A percentile compares a stretch with the other conserved stretches of the same genome.
Evolutionary conservation across 306 rosid genomes (phyloP).

Genomic region (Quillaja saponaria): DNA sequence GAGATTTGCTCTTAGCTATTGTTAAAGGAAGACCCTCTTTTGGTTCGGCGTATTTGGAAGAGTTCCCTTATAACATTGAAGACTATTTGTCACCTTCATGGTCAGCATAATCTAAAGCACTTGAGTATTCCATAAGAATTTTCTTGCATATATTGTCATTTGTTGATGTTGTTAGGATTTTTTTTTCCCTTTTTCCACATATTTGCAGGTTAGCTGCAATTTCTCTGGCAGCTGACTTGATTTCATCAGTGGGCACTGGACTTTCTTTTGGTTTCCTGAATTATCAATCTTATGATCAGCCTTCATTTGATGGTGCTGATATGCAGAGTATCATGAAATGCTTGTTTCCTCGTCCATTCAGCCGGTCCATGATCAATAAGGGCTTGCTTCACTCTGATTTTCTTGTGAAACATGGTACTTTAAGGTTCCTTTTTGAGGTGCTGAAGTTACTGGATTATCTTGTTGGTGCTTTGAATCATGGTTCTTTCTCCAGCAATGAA

Average conservation of each 20-base stretch:
- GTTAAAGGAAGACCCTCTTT: constrained; percentile 57
- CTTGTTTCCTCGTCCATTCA: constrained; percentile 76
- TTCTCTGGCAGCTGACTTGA: constrained; percentile 71
- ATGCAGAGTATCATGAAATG: constrained; percentile 60
- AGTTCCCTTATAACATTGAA: constrained; percentile 83
- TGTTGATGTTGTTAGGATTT: constrained; percentile 11
- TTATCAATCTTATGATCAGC: constrained; percentile 38
- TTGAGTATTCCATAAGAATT: too few species aligned
- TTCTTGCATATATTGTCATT: constrained; percentile 13
- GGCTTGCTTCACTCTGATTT: constrained; percentile 74
- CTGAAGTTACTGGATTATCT: constrained; percentile 66
- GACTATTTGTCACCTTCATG: constrained; percentile 64
- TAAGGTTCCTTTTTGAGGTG: constrained; percentile 78
- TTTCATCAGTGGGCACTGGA: constrained; percentile 44
- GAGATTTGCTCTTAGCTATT: constrained; percentile 75
- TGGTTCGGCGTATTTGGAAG: constrained; percentile 77
- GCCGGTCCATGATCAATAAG: constrained; percentile 63
- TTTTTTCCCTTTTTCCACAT: constrained; percentile 1
- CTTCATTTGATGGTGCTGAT: constrained; percentile 38
- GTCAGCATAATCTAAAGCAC: constrained; percentile 48
- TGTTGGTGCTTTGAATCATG: constrained; percentile 42
- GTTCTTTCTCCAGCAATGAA: constrained; percentile 31
- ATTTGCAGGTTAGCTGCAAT: constrained; percentile 67
- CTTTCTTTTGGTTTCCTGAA: constrained; percentile 41
- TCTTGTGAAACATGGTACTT: constrained; percentile 76